Conservation (phyloP, 176 grass and related monocot species). For the Oryza meridionalis region DNA sequence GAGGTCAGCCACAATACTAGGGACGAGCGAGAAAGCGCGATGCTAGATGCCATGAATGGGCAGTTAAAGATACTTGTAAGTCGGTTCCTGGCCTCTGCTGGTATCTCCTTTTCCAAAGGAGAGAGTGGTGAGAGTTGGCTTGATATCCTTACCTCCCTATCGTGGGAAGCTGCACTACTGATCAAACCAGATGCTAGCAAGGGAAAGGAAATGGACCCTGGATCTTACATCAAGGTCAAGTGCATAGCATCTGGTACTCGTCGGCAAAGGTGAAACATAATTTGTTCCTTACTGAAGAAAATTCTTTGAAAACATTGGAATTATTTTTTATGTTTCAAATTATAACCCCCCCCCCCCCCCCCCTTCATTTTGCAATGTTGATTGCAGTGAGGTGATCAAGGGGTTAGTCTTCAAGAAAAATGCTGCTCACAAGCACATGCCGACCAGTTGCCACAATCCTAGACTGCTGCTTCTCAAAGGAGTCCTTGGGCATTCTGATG, state of each 20-base stretch:
- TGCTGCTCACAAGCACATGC: constrained; percentile 97
- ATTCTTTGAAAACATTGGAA: neutral
- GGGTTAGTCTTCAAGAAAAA: constrained; percentile 98
- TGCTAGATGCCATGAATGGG: constrained; percentile 95
- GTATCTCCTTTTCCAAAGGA: constrained; percentile 47
- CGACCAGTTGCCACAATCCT: constrained; percentile 73
- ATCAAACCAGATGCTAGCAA: constrained; percentile 84
- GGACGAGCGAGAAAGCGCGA: constrained; percentile 73
- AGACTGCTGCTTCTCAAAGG: constrained; percentile 86
- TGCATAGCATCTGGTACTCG: constrained; percentile 80
- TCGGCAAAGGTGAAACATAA: constrained; percentile 69
- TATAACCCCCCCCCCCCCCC: neutral
- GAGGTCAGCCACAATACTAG: constrained; percentile 39
- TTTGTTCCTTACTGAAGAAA: neutral
- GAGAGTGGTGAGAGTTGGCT: constrained; percentile 72
- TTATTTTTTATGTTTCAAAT: constrained; percentile 36
- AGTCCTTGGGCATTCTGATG: constrained; percentile 75
- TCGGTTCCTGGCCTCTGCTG: constrained; percentile 79
- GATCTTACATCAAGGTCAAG: constrained; percentile 96
- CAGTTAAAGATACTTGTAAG: constrained; percentile 93
- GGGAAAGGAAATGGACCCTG: constrained; percentile 97
- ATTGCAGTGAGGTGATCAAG: constrained; percentile 89
- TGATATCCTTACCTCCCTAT: constrained; percentile 77
- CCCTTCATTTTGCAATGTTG: constrained; percentile 31
- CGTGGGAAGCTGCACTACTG: constrained; percentile 89